These are phyloP conservation scores for Gastrodia elata DNA, from an alignment of 106 monocot species.

Conservation along the genomic window DNA sequence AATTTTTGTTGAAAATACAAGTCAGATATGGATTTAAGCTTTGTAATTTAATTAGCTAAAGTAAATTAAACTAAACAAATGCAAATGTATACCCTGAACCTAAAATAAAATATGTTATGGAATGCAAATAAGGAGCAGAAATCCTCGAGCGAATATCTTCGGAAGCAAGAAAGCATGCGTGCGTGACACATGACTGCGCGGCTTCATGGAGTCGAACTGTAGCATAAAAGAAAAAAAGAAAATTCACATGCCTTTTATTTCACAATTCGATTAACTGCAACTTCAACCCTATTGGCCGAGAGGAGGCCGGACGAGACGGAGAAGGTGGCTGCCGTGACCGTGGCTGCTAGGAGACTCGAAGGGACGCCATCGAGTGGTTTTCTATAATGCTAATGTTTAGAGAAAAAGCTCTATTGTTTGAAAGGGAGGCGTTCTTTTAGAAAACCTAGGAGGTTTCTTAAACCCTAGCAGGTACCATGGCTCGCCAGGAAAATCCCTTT, in stretches of 20 bases:
- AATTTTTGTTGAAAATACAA: too few relatives aligned
- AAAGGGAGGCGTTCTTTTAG: too few relatives aligned
- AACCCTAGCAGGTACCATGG: conserved; percentile 4
- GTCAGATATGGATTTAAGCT: too few relatives aligned
- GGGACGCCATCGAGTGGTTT: neutral
- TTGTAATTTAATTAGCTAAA: too few relatives aligned
- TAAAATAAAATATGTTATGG: too few relatives aligned
- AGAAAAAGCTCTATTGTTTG: neutral
- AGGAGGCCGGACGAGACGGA: neutral
- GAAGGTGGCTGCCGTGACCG: neutral
- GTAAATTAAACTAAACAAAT: too few relatives aligned
- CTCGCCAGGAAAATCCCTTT: conserved; percentile 16
- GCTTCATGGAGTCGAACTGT: too few relatives aligned
- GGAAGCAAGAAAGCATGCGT: neutral
- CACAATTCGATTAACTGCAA: neutral
- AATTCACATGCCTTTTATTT: too few relatives aligned
- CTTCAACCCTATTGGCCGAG: neutral
- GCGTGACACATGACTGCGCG: neutral
- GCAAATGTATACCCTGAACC: too few relatives aligned
- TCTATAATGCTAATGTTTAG: neutral
- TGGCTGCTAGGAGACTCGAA: neutral
- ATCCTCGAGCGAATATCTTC: neutral
- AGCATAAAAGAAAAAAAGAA: too few relatives aligned
- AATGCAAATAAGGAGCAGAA: neutral
- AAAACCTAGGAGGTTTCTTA: neutral